Evolutionary conservation across 2,329 filamentous ascomycete species (phyloP).

Genomic region (Cercospora sesami): DNA sequence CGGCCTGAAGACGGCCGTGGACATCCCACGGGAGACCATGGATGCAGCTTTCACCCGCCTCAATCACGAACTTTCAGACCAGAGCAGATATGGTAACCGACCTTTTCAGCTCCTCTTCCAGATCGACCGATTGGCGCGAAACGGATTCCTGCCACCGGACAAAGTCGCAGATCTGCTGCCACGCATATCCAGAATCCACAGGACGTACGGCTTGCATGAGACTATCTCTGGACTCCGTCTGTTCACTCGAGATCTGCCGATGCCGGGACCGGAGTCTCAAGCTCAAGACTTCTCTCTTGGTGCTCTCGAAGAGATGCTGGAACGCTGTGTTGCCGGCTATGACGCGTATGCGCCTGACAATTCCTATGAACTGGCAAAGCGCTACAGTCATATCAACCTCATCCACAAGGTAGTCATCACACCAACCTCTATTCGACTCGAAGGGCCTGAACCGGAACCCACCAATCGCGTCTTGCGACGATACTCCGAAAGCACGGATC

Average conservation of each 20-base stretch:
- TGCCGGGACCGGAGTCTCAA: constrained; percentile 54
- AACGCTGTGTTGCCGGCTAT: constrained; percentile 46
- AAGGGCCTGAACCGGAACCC: constrained; percentile 58
- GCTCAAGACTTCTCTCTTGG: constrained; percentile 44
- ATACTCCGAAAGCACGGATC: constrained; percentile 59
- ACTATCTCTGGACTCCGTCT: constrained; percentile 53
- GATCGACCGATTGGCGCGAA: constrained; percentile 62
- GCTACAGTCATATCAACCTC: constrained; percentile 38
- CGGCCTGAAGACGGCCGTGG: constrained; percentile 26
- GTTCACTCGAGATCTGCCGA: constrained; percentile 54
- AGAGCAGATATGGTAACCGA: constrained; percentile 36
- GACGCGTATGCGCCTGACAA: constrained; percentile 29
- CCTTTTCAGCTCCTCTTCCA: constrained; percentile 62
- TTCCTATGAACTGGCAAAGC: constrained; percentile 37
- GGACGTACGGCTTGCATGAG: constrained; percentile 31
- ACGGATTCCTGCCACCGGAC: constrained; percentile 61
- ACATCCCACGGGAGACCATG: constrained; percentile 21
- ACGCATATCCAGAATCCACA: constrained; percentile 42
- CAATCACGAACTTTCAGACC: constrained; percentile 39
- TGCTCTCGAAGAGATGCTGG: constrained; percentile 45
- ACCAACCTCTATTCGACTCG: constrained; percentile 44
- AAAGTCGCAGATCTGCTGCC: constrained; percentile 52
- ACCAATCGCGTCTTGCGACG: constrained; percentile 71
- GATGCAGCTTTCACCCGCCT: constrained; percentile 34
- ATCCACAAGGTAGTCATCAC: constrained; percentile 43